Percentiles rank a stretch among this genome's conserved stretches.
Conservation (phyloP, 2,329 filamentous ascomycete species). For the Alternaria conjuncta region DNA sequence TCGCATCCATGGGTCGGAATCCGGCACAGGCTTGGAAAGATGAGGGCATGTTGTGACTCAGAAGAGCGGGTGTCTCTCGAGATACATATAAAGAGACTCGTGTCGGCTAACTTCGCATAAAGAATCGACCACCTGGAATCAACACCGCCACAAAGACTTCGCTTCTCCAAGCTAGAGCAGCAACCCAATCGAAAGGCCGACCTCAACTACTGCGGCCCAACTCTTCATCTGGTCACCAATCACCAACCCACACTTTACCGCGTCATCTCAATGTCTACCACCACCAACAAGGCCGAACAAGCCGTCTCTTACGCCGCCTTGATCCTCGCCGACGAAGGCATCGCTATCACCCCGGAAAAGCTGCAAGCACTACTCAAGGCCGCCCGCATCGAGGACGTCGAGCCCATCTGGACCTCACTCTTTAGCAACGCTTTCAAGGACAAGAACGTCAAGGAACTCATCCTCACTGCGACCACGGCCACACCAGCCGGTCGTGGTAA, state of each 20-base stretch:
- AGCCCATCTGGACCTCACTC: conserved; percentile 96
- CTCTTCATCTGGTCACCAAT: not conserved
- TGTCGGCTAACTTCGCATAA: not conserved
- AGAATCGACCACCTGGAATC: no score
- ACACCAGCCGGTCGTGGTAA: not conserved
- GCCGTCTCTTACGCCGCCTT: conserved; percentile 96
- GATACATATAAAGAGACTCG: not conserved
- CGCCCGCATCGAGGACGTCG: conserved; percentile 83
- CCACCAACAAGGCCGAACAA: conserved; percentile 37
- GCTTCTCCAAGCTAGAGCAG: not conserved
- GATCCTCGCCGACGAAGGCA: conserved; percentile 96
- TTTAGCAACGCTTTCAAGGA: conserved; percentile 97
- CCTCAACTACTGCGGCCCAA: no score
- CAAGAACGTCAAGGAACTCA: conserved; percentile 86
- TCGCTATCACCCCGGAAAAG: conserved; percentile 98
- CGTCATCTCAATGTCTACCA: conserved; percentile 5
- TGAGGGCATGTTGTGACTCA: not conserved
- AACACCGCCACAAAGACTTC: not conserved
- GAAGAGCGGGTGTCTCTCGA: not conserved
- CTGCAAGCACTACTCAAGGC: conserved; percentile 89
- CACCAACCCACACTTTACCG: not conserved
- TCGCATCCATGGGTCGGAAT: not conserved
- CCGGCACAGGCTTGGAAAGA: no score
- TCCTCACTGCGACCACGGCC: conserved; percentile 78
- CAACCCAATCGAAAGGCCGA: no score